Conservation (phyloP, 2,329 filamentous ascomycete species). For the Orbilia blumenaviensis region DNA sequence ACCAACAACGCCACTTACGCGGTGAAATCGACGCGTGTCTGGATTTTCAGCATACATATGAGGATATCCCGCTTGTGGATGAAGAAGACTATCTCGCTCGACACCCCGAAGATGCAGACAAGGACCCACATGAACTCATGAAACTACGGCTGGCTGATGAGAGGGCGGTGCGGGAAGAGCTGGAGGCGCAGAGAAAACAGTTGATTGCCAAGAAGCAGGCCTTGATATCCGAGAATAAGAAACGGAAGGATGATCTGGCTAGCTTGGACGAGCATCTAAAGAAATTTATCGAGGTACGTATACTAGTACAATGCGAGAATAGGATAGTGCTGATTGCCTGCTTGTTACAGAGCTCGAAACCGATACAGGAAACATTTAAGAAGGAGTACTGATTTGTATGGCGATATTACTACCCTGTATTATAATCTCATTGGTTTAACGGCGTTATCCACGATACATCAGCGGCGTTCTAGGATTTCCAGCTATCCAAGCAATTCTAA, state of each 20-base stretch:
- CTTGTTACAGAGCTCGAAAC: constrained; percentile 76
- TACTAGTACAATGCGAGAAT: background rate
- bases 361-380: constrained; percentile 85
- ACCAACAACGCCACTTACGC: constrained; percentile 89
- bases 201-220: constrained; percentile 72
- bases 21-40: constrained; percentile 85
- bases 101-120: constrained; percentile 77
- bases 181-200: constrained; percentile 71
- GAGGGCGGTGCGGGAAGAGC: constrained; percentile 79
- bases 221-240: constrained; percentile 81
- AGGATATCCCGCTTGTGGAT: constrained; percentile 82
- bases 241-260: constrained; percentile 89
- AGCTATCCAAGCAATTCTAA: background rate
- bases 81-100: constrained; percentile 80
- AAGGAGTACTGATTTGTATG: constrained; percentile 65
- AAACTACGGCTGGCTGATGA: constrained; percentile 91
- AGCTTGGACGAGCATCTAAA: constrained; percentile 92
- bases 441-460: constrained; percentile 26
- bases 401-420: constrained; percentile 17
- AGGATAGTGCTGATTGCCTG: background rate
- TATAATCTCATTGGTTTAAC: constrained; percentile 29
- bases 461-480: constrained; percentile 20
- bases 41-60: constrained; percentile 75
- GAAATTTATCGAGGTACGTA: constrained; percentile 70
- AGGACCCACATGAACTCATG: constrained; percentile 83